These are phyloP conservation scores for Pleurotus platypus DNA, from an alignment of 768 basidiomycete genomes.

Conservation along the genomic window DNA sequence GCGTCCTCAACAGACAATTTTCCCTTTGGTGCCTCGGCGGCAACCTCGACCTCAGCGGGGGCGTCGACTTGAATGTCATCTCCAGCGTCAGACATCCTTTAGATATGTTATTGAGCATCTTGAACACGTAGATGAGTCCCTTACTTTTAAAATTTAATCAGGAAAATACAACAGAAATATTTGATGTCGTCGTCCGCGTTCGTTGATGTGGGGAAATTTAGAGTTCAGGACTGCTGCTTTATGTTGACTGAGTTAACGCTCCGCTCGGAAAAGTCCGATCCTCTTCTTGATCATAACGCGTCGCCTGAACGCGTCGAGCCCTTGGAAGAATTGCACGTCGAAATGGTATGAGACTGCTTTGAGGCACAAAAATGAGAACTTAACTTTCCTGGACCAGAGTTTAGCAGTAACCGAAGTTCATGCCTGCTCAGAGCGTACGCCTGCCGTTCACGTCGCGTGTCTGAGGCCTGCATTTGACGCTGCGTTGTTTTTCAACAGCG, in stretches of 20 bases:
- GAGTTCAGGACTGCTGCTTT: conserved; percentile 38
- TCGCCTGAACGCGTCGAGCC: not conserved
- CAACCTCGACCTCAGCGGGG: conserved; percentile 75
- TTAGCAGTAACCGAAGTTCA: conserved; percentile 70
- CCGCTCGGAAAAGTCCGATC: conserved; percentile 50
- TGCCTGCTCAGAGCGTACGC: conserved; percentile 74
- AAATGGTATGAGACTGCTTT: too few relatives aligned
- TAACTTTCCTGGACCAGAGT: conserved; percentile 39
- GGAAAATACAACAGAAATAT: conserved; percentile 21
- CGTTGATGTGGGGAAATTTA: conserved; percentile 80
- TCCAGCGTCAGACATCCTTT: conserved; percentile 96
- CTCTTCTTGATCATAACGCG: not conserved
- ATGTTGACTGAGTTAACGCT: conserved; percentile 35
- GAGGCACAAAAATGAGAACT: not conserved
- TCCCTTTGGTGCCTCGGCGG: conserved; percentile 88
- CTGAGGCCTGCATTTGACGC: conserved; percentile 1
- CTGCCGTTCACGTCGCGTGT: conserved; percentile 22
- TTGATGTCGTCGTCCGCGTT: conserved; percentile 92
- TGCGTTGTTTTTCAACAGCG: conserved; percentile 39
- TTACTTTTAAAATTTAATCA: conserved; percentile 37
- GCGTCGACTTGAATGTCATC: conserved; percentile 84
- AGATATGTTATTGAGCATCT: conserved; percentile 7
- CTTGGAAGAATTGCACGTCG: too few relatives aligned
- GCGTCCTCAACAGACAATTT: conserved; percentile 96
- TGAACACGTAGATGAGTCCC: conserved; percentile 6